Evolutionary conservation across 805 yeast genomes (phyloP).

Genomic region (Schwanniomyces pseudopolymorphus): DNA sequence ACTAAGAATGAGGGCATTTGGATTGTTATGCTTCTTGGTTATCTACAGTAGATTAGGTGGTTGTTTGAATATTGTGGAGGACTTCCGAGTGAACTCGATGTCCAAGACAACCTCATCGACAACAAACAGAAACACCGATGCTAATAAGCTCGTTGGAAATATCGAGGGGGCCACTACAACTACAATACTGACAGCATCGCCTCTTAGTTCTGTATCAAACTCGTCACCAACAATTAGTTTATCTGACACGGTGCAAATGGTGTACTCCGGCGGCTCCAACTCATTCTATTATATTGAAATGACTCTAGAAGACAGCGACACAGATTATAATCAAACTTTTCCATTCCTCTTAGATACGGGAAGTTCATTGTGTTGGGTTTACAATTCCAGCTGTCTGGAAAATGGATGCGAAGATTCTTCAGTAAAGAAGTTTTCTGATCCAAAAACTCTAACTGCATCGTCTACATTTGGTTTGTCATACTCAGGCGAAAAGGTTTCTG

Average conservation of each 20-base stretch:
- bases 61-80: conserved; percentile 9
- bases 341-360: conserved; percentile 65
- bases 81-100: conserved; percentile 15
- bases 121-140: not conserved
- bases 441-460: conserved; percentile 13
- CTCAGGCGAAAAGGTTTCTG: conserved; percentile 54
- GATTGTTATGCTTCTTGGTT: not conserved
- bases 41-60: not conserved
- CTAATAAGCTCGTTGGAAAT: not conserved
- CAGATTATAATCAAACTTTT: conserved; percentile 33
- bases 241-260: conserved; percentile 14
- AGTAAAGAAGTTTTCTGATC: conserved; percentile 21
- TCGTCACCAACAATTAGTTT: conserved; percentile 16
- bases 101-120: not conserved
- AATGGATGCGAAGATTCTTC: conserved; percentile 38
- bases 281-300: conserved; percentile 19
- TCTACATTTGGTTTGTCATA: conserved; percentile 49
- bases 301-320: conserved; percentile 18
- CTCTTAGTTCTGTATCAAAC: conserved; percentile 4
- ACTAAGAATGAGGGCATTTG: not conserved
- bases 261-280: conserved; percentile 18
- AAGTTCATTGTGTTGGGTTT: conserved; percentile 64
- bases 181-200: conserved; percentile 8
- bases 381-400: conserved; percentile 48
- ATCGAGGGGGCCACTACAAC: conserved; percentile 3